Evolutionary conservation across 257 asterid genomes (phyloP).

Genomic region (Petrea volubilis): DNA sequence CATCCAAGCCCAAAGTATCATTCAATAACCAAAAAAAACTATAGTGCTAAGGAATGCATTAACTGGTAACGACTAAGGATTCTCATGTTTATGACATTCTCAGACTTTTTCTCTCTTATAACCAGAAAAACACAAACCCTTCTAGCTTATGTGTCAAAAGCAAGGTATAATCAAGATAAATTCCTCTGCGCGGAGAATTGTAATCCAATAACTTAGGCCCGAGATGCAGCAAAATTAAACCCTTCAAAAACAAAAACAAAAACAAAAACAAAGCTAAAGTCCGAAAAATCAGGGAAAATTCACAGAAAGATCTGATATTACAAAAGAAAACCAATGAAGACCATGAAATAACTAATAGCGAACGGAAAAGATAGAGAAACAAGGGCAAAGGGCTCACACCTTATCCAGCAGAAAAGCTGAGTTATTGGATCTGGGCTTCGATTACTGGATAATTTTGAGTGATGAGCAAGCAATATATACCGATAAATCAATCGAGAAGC

Average conservation of each 20-base stretch:
- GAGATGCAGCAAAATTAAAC: neutral
- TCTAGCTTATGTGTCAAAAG: neutral
- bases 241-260: neutral
- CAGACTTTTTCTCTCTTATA: neutral
- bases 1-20: neutral
- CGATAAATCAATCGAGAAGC: neutral
- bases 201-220: neutral
- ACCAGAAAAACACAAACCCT: neutral
- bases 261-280: neutral
- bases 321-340: neutral
- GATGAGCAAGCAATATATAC: neutral
- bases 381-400: slow-evolving; percentile 5
- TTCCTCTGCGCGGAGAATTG: neutral
- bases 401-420: slow-evolving; percentile 4
- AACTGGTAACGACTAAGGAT: neutral
- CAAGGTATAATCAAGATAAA: neutral
- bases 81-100: neutral
- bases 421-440: slow-evolving; percentile 8
- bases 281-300: neutral
- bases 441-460: neutral
- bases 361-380: neutral
- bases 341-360: neutral
- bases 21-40: neutral
- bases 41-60: neutral
- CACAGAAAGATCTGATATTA: neutral